Conservation (phyloP, 139 green algal genomes). For the Spirogloea muscicola region DNA sequence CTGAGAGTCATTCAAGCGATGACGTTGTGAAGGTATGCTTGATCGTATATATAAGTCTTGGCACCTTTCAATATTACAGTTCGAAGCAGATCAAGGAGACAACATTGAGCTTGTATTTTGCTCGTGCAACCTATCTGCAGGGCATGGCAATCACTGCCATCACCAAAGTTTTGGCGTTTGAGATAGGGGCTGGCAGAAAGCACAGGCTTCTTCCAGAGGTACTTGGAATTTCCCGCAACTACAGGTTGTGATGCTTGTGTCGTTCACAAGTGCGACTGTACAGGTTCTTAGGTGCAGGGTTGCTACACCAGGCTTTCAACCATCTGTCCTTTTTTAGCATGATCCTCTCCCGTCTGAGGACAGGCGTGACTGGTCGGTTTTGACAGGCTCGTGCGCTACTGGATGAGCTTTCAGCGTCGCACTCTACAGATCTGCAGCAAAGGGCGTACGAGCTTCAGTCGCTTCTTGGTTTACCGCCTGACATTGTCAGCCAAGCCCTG, state of each 20-base stretch:
- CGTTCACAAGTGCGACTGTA: background rate
- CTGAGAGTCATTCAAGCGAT: conserved; percentile 28
- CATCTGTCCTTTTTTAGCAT: background rate
- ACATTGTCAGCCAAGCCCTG: conserved; percentile 55
- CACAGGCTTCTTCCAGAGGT: conserved; percentile 18
- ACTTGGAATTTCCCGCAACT: background rate
- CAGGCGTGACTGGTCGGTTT: background rate
- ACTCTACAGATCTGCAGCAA: conserved; percentile 77
- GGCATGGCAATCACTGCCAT: conserved; percentile 33
- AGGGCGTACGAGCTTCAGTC: conserved; percentile 76
- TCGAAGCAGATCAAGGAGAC: background rate
- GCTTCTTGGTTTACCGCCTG: conserved; percentile 53
- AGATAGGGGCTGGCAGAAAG: conserved; percentile 6
- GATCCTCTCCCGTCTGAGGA: background rate
- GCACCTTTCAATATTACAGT: background rate
- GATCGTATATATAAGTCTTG: background rate
- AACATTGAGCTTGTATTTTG: background rate
- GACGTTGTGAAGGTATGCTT: conserved; percentile 36
- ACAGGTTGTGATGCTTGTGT: background rate
- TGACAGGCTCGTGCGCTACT: conserved; percentile 33
- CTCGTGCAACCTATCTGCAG: conserved; percentile 5
- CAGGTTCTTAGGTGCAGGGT: background rate
- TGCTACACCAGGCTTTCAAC: background rate
- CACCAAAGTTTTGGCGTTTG: conserved; percentile 33
- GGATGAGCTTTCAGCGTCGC: conserved; percentile 16